Percentiles rank a stretch among this genome's conserved stretches.
phyloP scores from a whole-genome alignment of 805 yeast species.

The Schwanniomyces yamadae region DNA sequence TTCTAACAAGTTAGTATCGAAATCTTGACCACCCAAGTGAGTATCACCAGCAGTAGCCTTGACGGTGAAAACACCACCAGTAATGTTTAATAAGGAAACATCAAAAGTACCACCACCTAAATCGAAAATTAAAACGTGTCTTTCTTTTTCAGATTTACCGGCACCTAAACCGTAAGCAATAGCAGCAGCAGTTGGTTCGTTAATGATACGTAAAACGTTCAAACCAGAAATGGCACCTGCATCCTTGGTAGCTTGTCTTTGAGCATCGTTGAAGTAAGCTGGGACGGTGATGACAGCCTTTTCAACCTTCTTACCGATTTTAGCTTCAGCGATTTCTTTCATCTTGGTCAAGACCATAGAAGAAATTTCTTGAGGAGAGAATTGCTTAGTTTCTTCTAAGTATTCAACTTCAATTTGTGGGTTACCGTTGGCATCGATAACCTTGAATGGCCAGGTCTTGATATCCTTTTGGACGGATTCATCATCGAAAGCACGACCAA shows the following conservation, averaged over 20 bases:
- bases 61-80: conserved; percentile 95
- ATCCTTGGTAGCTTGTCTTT: conserved; percentile 52
- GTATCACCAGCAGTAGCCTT: conserved; percentile 77
- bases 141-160: conserved; percentile 54
- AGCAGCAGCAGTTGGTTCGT: conserved; percentile 86
- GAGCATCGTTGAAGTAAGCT: conserved; percentile 51
- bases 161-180: conserved; percentile 94
- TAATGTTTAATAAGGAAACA: conserved; percentile 87
- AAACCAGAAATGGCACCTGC: conserved; percentile 53
- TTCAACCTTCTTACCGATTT: conserved; percentile 74
- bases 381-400: conserved; percentile 47
- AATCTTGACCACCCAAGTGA: conserved; percentile 54
- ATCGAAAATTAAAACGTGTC: conserved; percentile 85
- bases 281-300: conserved; percentile 51
- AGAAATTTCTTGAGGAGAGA: conserved; percentile 50
- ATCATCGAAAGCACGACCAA: conserved; percentile 61
- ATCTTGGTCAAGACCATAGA: conserved; percentile 50
- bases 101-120: conserved; percentile 98
- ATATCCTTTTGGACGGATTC: conserved; percentile 59
- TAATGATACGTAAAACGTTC: conserved; percentile 48
- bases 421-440: conserved; percentile 44
- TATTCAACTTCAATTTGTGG: conserved; percentile 48
- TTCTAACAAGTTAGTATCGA: conserved; percentile 50
- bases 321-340: conserved; percentile 81
- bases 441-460: conserved; percentile 50